Percentiles rank a stretch among this genome's conserved stretches.
Evolutionary conservation across 176 grass and related monocot species (phyloP).

Genomic region (Carex littledalei): DNA sequence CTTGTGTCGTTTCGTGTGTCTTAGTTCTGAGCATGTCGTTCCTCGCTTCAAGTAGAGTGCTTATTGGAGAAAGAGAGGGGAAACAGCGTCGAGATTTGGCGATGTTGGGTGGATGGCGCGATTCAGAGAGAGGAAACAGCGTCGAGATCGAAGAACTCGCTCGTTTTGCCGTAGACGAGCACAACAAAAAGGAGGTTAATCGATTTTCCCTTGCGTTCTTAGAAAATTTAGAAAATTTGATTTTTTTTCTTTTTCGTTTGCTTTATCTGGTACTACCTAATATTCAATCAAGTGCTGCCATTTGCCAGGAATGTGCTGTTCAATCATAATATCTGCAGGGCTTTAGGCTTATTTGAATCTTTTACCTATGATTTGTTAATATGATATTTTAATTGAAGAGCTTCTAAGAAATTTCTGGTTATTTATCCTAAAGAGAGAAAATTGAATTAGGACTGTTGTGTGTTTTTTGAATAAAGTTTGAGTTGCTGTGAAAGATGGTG

Average conservation of each 20-base stretch:
- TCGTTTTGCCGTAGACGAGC: conserved; percentile 77
- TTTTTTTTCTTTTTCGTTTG: neutral
- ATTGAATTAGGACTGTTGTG: neutral
- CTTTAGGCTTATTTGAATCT: neutral
- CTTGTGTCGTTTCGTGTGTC: conserved; percentile 4
- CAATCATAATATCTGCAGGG: neutral
- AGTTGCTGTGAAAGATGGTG: neutral
- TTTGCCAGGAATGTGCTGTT: neutral
- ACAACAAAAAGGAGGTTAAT: conserved; percentile 76
- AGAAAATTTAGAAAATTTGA: neutral
- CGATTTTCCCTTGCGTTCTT: conserved; percentile 10
- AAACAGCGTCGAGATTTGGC: neutral
- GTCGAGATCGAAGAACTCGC: conserved; percentile 59
- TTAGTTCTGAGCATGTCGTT: conserved; percentile 7
- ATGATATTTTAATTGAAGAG: neutral
- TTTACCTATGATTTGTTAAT: conserved; percentile 12
- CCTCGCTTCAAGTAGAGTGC: neutral
- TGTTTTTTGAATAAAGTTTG: neutral
- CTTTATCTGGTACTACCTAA: neutral
- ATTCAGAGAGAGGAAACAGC: conserved; percentile 42
- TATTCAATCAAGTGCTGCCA: neutral
- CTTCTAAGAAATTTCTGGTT: neutral
- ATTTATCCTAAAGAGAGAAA: neutral
- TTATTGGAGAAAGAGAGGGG: neutral
- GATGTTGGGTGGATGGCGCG: conserved; percentile 4